Percentiles rank a stretch among this genome's conserved stretches.
Conservation (phyloP, 441 rosid genomes). For the Euphorbia celastroides region DNA sequence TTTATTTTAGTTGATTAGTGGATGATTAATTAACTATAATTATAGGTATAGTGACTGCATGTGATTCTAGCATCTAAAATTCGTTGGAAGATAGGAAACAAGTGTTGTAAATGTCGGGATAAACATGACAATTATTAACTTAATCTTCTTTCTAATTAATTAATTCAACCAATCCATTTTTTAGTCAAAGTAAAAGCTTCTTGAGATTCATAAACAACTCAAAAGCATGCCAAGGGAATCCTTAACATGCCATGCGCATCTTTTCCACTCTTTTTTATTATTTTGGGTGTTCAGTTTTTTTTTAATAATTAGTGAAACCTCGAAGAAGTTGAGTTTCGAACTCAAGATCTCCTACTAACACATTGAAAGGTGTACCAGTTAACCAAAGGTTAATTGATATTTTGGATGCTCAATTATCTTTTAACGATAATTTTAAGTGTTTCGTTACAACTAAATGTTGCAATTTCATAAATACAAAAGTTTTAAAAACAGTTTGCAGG, state of each 20-base stretch:
- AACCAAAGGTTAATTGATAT: too few relatives aligned
- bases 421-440: too few relatives aligned
- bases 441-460: too few relatives aligned
- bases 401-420: too few relatives aligned
- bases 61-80: slow-evolving; percentile 16
- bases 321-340: too few relatives aligned
- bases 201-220: slow-evolving; percentile 27
- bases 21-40: slow-evolving; percentile 17
- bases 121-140: slow-evolving; percentile 37
- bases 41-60: neutral
- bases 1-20: slow-evolving; percentile 14
- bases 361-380: too few relatives aligned
- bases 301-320: neutral
- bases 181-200: slow-evolving; percentile 16
- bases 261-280: slow-evolving; percentile 9
- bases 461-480: too few relatives aligned
- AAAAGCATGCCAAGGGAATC: slow-evolving; percentile 36
- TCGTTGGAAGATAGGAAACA: slow-evolving; percentile 54
- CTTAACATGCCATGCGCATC: slow-evolving; percentile 38
- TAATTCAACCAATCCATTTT: neutral
- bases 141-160: slow-evolving; percentile 10
- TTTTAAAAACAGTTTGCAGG: too few relatives aligned
- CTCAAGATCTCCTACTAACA: too few relatives aligned
- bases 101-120: slow-evolving; percentile 42
- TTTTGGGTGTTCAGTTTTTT: neutral